Percentiles rank a stretch among this genome's conserved stretches.
Conservation (phyloP, 768 basidiomycete genomes). For the Naganishia onofrii region DNA sequence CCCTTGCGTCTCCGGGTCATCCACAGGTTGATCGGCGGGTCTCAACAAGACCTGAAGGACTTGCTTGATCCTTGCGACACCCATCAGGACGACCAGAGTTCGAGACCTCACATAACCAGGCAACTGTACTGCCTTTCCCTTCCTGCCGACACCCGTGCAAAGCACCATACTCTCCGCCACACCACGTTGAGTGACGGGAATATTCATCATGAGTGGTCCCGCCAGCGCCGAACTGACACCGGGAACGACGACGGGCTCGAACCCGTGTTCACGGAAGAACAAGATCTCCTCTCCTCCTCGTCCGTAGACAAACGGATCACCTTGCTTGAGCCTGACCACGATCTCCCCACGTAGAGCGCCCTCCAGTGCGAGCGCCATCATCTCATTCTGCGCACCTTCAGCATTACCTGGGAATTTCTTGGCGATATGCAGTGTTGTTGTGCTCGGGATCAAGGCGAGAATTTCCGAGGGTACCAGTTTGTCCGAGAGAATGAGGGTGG, state of each 20-base stretch:
- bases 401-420: conserved; percentile 97
- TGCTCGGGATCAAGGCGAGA: conserved; percentile 73
- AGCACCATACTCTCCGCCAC: conserved; percentile 84
- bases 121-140: conserved; percentile 75
- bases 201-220: conserved; percentile 81
- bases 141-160: conserved; percentile 88
- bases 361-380: conserved; percentile 87
- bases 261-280: conserved; percentile 81
- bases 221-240: conserved; percentile 87
- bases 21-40: conserved; percentile 10
- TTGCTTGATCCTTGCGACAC: conserved; percentile 76
- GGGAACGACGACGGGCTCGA: conserved; percentile 78
- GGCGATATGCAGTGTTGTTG: conserved; percentile 73
- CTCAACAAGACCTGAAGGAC: conserved; percentile 65
- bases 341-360: conserved; percentile 74
- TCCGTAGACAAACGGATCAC: conserved; percentile 92
- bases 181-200: conserved; percentile 93
- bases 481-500: conserved; percentile 87
- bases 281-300: conserved; percentile 91
- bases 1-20: conserved; percentile 35
- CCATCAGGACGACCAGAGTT: conserved; percentile 88
- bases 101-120: conserved; percentile 80
- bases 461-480: conserved; percentile 91
- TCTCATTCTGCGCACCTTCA: conserved; percentile 87
- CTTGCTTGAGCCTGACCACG: conserved; percentile 93